Evolutionary conservation across 805 yeast genomes (phyloP), one percentile per base, ranked within the genome.

Genomic region (Yamadazyma ubonensis): DNA sequence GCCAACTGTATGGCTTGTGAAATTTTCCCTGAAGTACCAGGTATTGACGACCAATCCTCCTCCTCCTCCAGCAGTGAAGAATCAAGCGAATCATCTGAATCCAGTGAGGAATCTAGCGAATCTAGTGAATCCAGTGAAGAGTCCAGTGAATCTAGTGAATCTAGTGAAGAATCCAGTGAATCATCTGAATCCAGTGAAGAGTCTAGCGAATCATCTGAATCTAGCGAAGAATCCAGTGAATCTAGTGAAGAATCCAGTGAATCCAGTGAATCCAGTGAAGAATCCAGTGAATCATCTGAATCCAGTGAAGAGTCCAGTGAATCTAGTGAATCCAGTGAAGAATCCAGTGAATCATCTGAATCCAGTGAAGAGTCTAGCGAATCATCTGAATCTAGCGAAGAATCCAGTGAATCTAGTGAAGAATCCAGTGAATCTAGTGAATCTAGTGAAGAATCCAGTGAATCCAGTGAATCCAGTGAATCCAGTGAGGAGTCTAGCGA

Each of bases 1-100:
- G 38, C 44, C 3, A 30, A 22, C 18, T 53, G 58, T 50, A n/a
- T 11, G 30, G 29, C 32, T 10, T 54, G 58, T 43, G 7, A 20
- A 20, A 20, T 29, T 2, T 35, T 49, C 39, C 55, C 51, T 11
- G 36, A 42, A 11, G 29, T 23, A 30, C 53, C 54, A 10, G 51
- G 43, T 20, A 25, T 39, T 14, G 44, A 36, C 32, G 44, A 36
- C 35, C 34, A 26, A 22, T 18, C 32, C 5, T 41, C 41, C 2
- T 40, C 49, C 18, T 35, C 41, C 8, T 36, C 43, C n/a, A n/a
- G n/a, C n/a, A n/a, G n/a, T n/a, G n/a, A n/a, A n/a, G n/a, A n/a
- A 3, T 29, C 38, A 11, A 15, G 17, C 6, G 38, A 22, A 29
- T 12, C 5, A 18, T 27, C 33, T 6, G 35, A 38, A 6, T 21